Base-by-base conservation (phyloP, 495 filamentous ascomycete species). In the Talaromyces liani region DNA sequence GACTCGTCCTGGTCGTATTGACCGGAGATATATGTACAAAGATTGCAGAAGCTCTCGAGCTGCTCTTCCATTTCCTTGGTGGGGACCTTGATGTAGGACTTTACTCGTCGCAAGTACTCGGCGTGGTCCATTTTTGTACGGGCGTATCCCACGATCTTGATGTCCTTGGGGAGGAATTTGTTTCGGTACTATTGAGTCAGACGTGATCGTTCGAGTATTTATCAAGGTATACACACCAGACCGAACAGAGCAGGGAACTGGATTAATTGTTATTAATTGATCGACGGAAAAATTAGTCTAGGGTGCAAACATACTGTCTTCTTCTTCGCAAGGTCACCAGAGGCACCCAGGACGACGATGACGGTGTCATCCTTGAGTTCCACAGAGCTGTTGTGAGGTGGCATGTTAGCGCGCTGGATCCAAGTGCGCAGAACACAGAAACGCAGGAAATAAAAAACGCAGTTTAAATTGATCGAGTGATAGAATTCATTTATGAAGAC, bases 281-380 rank as follows among this genome's bases (percentile, higher is more conserved):
- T 80, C 31, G 67, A 18, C 34, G 53, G 54, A 58, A 54, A 34
- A 29, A 41, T 60, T 56, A 64, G 58, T 53, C n/a, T 7, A 25
- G 6, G 53, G 8, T 6, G 12, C 62, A 51, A 34, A 81, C 91
- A 70, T 77, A 96, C 93, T 20, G 94, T 98, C 85, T 98, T 98
- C 88, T 98, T 98, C 84, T 98, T 98, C 33, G 95, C 94, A 53
- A 99, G 83, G 82, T 99, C 94, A 62, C 94, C 94, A 18, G 95
- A 98, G 61, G 94, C 94, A 70, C 94, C 94, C 64, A 99, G 87
- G 69, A 99, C 94, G 65, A 99, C 87, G 75, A 99, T 96, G 72
- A 94, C 83, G 65, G 95, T 99, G 84, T 98, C 93, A 72, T 98
- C 91, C 82, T 96, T 99, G 67, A 99, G 88, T 85, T 98, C 94